phyloP scores from a whole-genome alignment of 208 protist species.

The Trypanosoma vivax region DNA sequence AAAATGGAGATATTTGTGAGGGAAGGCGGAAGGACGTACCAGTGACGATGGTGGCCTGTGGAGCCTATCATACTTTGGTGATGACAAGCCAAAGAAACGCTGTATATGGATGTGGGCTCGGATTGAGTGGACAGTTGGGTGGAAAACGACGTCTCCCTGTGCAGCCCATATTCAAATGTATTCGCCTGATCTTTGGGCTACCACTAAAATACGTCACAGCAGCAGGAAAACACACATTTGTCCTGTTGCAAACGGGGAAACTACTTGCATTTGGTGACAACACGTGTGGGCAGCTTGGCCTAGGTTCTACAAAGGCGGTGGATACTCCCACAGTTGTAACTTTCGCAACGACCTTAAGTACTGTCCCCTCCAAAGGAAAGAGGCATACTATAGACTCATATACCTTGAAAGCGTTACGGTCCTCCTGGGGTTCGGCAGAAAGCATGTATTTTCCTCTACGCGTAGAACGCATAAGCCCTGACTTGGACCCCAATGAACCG shows the following conservation, averaged over 20 bases:
- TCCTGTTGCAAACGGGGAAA: conserved; percentile 61
- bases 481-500: conserved; percentile 19
- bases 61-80: conserved; percentile 65
- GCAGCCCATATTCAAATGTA: conserved; percentile 60
- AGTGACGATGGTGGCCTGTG: conserved; percentile 55
- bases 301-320: conserved; percentile 49
- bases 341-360: conserved; percentile 13
- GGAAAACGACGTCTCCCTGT: conserved; percentile 30
- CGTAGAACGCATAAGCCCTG: conserved; percentile 49
- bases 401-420: conserved; percentile 40
- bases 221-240: conserved; percentile 69
- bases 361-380: background rate
- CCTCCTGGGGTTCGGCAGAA: conserved; percentile 53
- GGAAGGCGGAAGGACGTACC: conserved; percentile 11
- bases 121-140: conserved; percentile 60
- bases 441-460: conserved; percentile 64
- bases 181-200: conserved; percentile 72
- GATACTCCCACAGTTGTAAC: conserved; percentile 28
- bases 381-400: conserved; percentile 34
- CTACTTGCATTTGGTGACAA: conserved; percentile 82
- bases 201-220: conserved; percentile 46
- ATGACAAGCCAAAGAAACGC: conserved; percentile 38
- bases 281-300: conserved; percentile 65
- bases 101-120: conserved; percentile 72
- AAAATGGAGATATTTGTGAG: conserved; percentile 12